Evolutionary conservation across 345 rosid species (phyloP).

Genomic region (Populus simonii): DNA sequence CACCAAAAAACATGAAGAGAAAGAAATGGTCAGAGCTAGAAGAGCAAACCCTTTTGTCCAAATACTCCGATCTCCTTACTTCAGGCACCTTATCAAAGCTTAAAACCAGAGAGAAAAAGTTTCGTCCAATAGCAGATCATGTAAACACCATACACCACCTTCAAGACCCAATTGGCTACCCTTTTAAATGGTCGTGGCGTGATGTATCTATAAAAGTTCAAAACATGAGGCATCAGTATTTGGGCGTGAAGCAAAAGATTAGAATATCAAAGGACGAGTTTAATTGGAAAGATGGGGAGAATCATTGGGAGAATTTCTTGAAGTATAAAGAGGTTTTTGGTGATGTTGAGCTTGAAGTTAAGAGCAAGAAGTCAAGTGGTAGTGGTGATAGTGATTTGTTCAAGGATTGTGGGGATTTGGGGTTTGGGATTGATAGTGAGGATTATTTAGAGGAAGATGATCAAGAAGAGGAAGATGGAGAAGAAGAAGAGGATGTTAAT

Average conservation of each 20-base stretch:
- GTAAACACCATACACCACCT: conserved; percentile 62
- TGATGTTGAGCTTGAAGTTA: conserved; percentile 66
- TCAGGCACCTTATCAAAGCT: conserved; percentile 63
- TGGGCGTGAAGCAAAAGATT: conserved; percentile 86
- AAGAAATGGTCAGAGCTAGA: conserved; percentile 75
- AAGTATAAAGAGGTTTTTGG: conserved; percentile 75
- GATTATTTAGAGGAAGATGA: conserved; percentile 55
- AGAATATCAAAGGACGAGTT: conserved; percentile 47
- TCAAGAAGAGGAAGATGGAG: conserved; percentile 38
- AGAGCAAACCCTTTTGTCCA: conserved; percentile 54
- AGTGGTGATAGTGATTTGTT: conserved; percentile 38
- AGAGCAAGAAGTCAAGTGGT: conserved; percentile 40
- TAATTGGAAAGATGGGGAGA: conserved; percentile 70
- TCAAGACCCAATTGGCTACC: conserved; percentile 53
- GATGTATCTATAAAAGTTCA: conserved; percentile 78
- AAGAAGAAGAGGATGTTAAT: conserved; percentile 25
- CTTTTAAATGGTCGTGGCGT: conserved; percentile 82
- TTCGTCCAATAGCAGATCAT: conserved; percentile 70
- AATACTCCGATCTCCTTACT: conserved; percentile 55
- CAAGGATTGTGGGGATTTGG: conserved; percentile 38
- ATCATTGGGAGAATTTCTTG: conserved; percentile 75
- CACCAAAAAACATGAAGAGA: conserved; percentile 46
- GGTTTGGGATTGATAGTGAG: conserved; percentile 50
- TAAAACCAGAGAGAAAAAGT: conserved; percentile 77
- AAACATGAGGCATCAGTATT: conserved; percentile 81